Evolutionary conservation across 305 asterid species (phyloP), one percentile per base, ranked within the genome.

Genomic region (Rubia balearica): DNA sequence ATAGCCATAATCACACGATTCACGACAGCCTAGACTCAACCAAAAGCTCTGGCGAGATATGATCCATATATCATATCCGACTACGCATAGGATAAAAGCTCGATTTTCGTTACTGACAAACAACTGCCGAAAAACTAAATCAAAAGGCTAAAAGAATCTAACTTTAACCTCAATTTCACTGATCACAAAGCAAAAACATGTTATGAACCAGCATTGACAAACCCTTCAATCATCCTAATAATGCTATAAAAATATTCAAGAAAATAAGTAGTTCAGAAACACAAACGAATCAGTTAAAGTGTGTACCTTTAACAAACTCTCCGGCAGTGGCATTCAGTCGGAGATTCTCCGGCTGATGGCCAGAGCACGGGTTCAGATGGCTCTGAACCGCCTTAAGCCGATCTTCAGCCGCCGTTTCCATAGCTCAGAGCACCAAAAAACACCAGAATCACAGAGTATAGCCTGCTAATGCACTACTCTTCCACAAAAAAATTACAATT

Each of bases 351-450:
- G 79, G 71, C 16, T 66, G 82, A 48, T 67, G 73, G 16, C 11
- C 75, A 72, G 70, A 61, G 73, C 78, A n/a, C 68, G 85, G 61
- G 68, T 70, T 59, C 61, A 87, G 77, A 68, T 85, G 92, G 65
- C 75, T 82, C 49, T 41, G 67, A 65, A 87, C 62, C 24, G 75
- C 69, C 46, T 76, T 77, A 45, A 87, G 76, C 46, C 88, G 87
- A 17, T 87, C 84, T 59, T 82, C 80, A 76, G 83, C 80, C 57
- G 19, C 69, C 16, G 83, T 73, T 72, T 78, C 86, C 89, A 84
- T 86, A 27, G n/a, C 62, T 17, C 30, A 33, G 42, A 43, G 16
- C 45, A 38, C 36, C 12, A 56, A 19, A n/a, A 42, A 36, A 19
- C 14, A 48, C 24, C 71, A 38, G 38, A 60, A 17, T 51, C 59